Base-by-base conservation (phyloP, 768 basidiomycete genomes). In the Boletus coccyginus region DNA sequence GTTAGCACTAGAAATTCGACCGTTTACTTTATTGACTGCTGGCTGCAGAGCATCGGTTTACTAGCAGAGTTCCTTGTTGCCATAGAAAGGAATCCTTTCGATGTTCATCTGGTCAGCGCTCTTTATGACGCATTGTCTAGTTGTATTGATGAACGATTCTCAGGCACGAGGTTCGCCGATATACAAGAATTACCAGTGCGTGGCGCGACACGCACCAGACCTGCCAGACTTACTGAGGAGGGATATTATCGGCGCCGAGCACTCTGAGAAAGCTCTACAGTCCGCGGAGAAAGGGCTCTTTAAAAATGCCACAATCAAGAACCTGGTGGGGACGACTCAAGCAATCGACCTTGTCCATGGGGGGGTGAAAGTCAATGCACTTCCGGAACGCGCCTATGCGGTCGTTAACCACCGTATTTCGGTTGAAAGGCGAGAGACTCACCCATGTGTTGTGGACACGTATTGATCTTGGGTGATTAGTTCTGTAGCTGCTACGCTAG, bases 11-110 rank as follows among this genome's bases (percentile, higher is more conserved):
- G 21, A 44, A 21, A 38, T 32, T 16, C 7, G 3, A 29, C 16
- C n/a, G 7, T 44, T 33, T 38, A 9, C 46, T 24, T n/a, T 59
- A 46, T 51, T 63, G 21, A 67, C 57, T 40, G 54, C 19, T 33
- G 14, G n/a, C 29, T n/a, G 17, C 58, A 89, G 87, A 84, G 84
- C 54, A 92, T 96, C 54, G 92, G 94, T 11, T 86, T 93, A 50
- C 82, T 95, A 41, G 78, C 93, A 5, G 74, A 82, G 2, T 69
- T 91, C 12, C 77, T 96, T 29, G 83, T 85, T 7, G 74, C 83
- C 33, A 79, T 87, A 43, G 93, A 96, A 68, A 67, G 74, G 10
- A 75, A 91, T 66, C 88, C 91, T 1, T 81, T 77, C 55, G 59
- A 75, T 36, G 69, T 75, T 4, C 70, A 77, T 45, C 74, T 92